These are phyloP conservation scores for Austroboletus novae-zelandiae DNA, from an alignment of 1,284 basidiomycete species.

Conservation along the genomic window DNA sequence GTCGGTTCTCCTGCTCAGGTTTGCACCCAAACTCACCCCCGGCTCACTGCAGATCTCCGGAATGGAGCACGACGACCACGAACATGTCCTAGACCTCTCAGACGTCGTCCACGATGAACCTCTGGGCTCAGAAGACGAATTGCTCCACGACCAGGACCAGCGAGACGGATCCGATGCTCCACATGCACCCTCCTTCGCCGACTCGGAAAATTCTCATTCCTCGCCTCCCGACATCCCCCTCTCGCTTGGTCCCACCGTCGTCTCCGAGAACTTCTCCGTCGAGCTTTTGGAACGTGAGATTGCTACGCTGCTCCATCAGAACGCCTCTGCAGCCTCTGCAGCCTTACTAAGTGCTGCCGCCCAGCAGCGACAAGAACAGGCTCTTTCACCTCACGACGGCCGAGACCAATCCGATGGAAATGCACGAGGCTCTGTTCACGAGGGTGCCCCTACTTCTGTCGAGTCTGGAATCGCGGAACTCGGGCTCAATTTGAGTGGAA, in stretches of 20 bases:
- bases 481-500: conserved; percentile 56
- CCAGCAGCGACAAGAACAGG: conserved; percentile 54
- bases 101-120: conserved; percentile 77
- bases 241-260: conserved; percentile 18
- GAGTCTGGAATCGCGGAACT: conserved; percentile 25
- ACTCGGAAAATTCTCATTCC: conserved; percentile 16
- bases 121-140: conserved; percentile 38
- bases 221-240: conserved; percentile 26
- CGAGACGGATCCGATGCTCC: conserved; percentile 24
- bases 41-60: conserved; percentile 13
- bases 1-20: conserved; percentile 13
- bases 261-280: conserved; percentile 49
- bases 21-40: background rate
- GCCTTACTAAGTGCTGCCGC: conserved; percentile 59
- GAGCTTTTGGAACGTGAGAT: conserved; percentile 76
- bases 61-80: conserved; percentile 64
- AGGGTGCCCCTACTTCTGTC: conserved; percentile 21
- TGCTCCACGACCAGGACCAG: conserved; percentile 36
- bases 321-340: conserved; percentile 59
- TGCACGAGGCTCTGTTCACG: conserved; percentile 11
- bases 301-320: conserved; percentile 65
- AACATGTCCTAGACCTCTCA: conserved; percentile 64
- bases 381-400: conserved; percentile 13
- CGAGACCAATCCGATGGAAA: conserved; percentile 9
- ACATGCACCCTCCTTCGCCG: conserved; percentile 32